These are phyloP conservation scores for Lactarius evosmus DNA, from an alignment of 768 basidiomycete genomes.

Conservation along the genomic window DNA sequence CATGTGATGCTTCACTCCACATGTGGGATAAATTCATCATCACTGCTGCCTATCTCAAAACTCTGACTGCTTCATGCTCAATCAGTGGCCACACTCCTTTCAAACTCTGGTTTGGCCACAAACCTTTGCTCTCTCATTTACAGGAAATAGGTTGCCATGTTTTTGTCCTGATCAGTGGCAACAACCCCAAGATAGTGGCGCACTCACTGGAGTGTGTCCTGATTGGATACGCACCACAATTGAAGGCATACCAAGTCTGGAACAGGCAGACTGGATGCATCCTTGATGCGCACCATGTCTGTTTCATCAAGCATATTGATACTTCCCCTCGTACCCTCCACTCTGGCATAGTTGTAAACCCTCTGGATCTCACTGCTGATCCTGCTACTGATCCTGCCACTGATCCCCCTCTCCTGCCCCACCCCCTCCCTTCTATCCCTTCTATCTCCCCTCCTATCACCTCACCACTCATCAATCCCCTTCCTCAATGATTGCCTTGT, in stretches of 20 bases:
- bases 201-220: not conserved
- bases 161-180: not conserved
- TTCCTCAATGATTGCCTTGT: too few relatives aligned
- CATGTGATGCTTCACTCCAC: not conserved
- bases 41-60: slow-evolving; percentile 5
- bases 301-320: too few relatives aligned
- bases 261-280: too few relatives aligned
- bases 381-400: too few relatives aligned
- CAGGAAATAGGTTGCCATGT: slow-evolving; percentile 2
- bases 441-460: too few relatives aligned
- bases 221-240: not conserved
- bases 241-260: not conserved
- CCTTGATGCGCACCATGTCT: too few relatives aligned
- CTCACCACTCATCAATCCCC: too few relatives aligned
- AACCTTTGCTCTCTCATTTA: not conserved
- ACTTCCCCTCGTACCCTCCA: too few relatives aligned
- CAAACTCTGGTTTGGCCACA: not conserved
- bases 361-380: too few relatives aligned
- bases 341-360: too few relatives aligned
- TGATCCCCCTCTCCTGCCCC: too few relatives aligned
- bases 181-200: not conserved
- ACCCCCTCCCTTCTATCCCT: too few relatives aligned
- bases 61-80: slow-evolving; percentile 26
- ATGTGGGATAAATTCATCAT: slow-evolving; percentile 7
- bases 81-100: not conserved